Conservation (phyloP, 192 early-diverging fungal species). For the Coemansia umbellata region DNA sequence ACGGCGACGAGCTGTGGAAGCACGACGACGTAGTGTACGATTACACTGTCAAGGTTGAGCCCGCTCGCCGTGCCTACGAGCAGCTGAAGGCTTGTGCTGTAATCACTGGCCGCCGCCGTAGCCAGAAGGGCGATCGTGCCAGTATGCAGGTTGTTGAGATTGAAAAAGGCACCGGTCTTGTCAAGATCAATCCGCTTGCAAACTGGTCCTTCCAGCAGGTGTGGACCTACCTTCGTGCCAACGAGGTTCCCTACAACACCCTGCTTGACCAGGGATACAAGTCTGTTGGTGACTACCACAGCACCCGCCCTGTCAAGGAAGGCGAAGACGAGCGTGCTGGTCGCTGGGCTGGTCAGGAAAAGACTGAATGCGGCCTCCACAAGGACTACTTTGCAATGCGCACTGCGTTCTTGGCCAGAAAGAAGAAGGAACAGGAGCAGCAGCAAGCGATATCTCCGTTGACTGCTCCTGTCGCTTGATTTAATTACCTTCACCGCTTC, state of each 20-base stretch:
- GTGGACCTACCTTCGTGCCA: constrained; percentile 75
- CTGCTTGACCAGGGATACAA: constrained; percentile 88
- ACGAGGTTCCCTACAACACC: constrained; percentile 88
- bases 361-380: constrained; percentile 94
- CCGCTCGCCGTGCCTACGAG: constrained; percentile 79
- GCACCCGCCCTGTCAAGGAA: constrained; percentile 66
- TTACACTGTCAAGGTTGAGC: constrained; percentile 93
- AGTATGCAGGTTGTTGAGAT: constrained; percentile 76
- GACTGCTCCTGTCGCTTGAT: neutral
- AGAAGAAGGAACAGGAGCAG: constrained; percentile 76
- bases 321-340: constrained; percentile 80
- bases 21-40: constrained; percentile 76
- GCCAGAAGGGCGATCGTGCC: constrained; percentile 81
- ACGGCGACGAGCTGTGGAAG: constrained; percentile 84
- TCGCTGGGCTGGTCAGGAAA: constrained; percentile 81
- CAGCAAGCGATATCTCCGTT: constrained; percentile 34
- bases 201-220: constrained; percentile 88
- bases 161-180: constrained; percentile 66
- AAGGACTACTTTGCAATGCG: constrained; percentile 96
- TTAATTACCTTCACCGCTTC: neutral
- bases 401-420: constrained; percentile 67
- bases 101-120: constrained; percentile 85
- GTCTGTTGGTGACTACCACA: constrained; percentile 90
- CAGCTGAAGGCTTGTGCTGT: constrained; percentile 70
- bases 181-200: constrained; percentile 93